Evolutionary conservation across 192 early-diverging fungal species (phyloP).

Genomic region (Entomortierella beljakovae): DNA sequence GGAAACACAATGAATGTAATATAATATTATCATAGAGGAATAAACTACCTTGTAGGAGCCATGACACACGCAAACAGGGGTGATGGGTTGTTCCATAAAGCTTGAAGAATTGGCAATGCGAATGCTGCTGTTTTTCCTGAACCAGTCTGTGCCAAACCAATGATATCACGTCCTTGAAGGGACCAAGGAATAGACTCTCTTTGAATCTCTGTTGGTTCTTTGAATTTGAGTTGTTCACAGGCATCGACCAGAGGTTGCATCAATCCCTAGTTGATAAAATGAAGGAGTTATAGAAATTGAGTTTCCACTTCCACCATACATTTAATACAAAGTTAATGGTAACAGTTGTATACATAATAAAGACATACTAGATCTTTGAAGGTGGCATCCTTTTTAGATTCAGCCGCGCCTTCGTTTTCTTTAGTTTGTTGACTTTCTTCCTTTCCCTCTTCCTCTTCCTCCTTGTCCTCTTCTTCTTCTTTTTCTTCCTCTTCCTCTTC

Average conservation of each 20-base stretch:
- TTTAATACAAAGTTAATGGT: too few species aligned
- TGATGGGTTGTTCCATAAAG: constrained; percentile 88
- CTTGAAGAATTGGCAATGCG: constrained; percentile 87
- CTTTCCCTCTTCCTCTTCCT: background rate
- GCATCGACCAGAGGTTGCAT: constrained; percentile 89
- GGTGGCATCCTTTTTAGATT: constrained; percentile 21
- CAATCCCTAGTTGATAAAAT: constrained; percentile 70
- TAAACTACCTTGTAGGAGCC: constrained; percentile 87
- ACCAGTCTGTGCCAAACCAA: constrained; percentile 98
- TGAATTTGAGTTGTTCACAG: constrained; percentile 90
- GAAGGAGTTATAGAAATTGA: background rate
- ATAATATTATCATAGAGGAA: background rate
- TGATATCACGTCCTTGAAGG: constrained; percentile 91
- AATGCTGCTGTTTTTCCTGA: constrained; percentile 92
- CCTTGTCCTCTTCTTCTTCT: background rate
- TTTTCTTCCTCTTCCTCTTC: constrained; percentile 3
- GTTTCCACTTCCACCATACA: too few species aligned
- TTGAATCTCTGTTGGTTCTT: constrained; percentile 93
- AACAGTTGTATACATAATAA: background rate
- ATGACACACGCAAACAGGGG: constrained; percentile 95
- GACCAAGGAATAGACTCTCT: constrained; percentile 91
- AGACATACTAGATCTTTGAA: constrained; percentile 48
- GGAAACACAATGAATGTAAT: background rate
- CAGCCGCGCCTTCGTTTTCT: background rate
- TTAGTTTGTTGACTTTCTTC: constrained; percentile 1